These are phyloP conservation scores for Trametes sanguinea DNA, from an alignment of 768 basidiomycete species.

Conservation along the genomic window DNA sequence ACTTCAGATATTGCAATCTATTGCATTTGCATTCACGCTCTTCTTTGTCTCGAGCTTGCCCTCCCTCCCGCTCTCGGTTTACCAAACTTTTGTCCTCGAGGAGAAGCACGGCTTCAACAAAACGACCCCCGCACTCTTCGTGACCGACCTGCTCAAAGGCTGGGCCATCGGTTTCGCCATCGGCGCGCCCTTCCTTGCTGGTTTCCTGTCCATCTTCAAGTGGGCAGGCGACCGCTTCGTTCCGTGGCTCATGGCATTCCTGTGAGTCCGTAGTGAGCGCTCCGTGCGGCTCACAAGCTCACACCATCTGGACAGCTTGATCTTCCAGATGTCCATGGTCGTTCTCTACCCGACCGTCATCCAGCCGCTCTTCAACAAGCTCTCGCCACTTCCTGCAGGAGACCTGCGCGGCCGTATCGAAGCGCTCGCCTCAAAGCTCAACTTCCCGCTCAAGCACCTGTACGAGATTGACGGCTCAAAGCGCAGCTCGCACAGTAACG, in stretches of 20 bases:
- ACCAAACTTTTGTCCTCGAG: conserved; percentile 92
- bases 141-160: conserved; percentile 79
- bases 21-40: conserved; percentile 71
- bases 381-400: conserved; percentile 80
- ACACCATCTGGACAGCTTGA: conserved; percentile 49
- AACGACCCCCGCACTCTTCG: conserved; percentile 73
- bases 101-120: conserved; percentile 98
- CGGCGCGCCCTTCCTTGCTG: conserved; percentile 83
- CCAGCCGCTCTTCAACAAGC: conserved; percentile 96
- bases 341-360: conserved; percentile 84
- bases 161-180: conserved; percentile 71
- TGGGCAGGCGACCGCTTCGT: conserved; percentile 95
- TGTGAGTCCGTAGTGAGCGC: conserved; percentile 50
- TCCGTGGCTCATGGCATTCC: conserved; percentile 90
- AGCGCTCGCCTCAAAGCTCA: conserved; percentile 71
- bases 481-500: conserved; percentile 92
- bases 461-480: conserved; percentile 98
- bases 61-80: conserved; percentile 73
- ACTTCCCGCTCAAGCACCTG: conserved; percentile 91
- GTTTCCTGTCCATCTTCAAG: conserved; percentile 85
- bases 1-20: conserved; percentile 79
- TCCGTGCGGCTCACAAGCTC: neutral
- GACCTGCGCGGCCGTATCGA: conserved; percentile 81
- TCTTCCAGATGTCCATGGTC: conserved; percentile 84
- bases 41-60: conserved; percentile 68